Evolutionary conservation across 345 rosid genomes (phyloP).

Genomic region (Populus davidiana): DNA sequence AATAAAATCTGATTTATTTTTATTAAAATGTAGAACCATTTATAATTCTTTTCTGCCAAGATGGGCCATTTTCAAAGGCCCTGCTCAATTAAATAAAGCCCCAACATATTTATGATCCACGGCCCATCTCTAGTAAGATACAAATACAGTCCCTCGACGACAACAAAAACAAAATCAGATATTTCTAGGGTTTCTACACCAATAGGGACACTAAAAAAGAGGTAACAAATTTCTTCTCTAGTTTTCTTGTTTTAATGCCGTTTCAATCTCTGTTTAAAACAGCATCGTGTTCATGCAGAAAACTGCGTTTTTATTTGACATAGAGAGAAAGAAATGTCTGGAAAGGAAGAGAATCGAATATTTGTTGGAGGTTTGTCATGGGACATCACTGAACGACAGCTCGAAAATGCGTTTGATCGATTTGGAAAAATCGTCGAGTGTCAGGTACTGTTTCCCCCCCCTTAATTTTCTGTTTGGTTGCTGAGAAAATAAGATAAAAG

Average conservation of each 20-base stretch:
- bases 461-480: constrained; percentile 10
- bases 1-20: too few relatives aligned
- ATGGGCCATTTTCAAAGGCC: too few relatives aligned
- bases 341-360: constrained; percentile 75
- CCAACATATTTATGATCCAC: neutral
- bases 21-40: too few relatives aligned
- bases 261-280: neutral
- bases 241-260: neutral
- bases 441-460: constrained; percentile 50
- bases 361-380: constrained; percentile 91
- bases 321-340: constrained; percentile 49
- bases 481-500: constrained; percentile 3
- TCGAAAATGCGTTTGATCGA: constrained; percentile 71
- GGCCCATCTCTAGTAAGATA: neutral
- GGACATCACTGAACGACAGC: constrained; percentile 81
- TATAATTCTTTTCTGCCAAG: too few relatives aligned
- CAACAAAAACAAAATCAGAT: neutral
- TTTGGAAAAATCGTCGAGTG: constrained; percentile 81
- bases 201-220: neutral
- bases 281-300: neutral
- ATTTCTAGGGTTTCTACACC: neutral
- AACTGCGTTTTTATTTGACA: neutral
- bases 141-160: neutral
- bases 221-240: neutral
- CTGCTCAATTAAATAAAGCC: neutral